phyloP scores from a whole-genome alignment of 129 eudicot genomes.

The Logfia minima region DNA sequence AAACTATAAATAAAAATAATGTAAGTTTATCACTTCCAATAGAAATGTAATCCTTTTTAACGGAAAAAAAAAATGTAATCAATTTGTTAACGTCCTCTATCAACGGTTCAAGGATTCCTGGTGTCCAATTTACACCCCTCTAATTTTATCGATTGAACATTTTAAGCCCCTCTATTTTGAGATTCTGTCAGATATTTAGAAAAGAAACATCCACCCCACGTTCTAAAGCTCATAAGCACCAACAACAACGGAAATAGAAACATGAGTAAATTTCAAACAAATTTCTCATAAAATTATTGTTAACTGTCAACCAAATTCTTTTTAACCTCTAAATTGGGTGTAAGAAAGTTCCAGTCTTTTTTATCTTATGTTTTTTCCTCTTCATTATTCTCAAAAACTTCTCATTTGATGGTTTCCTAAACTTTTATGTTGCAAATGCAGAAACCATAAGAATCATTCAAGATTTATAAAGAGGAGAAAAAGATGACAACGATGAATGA shows the following conservation, averaged over 20 bases:
- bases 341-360: slow-evolving; percentile 19
- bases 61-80: background rate
- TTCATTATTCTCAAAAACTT: background rate
- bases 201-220: slow-evolving; percentile 60
- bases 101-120: background rate
- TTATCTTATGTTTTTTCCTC: slow-evolving; percentile 4
- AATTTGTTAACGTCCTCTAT: background rate
- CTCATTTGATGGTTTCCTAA: slow-evolving; percentile 5
- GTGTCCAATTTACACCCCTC: background rate
- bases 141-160: background rate
- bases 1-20: too few species aligned
- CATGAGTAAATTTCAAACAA: slow-evolving; percentile 8
- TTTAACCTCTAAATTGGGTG: slow-evolving; percentile 24
- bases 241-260: slow-evolving; percentile 21
- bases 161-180: slow-evolving; percentile 1
- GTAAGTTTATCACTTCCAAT: background rate
- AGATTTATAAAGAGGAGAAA: background rate
- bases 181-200: background rate
- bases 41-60: background rate
- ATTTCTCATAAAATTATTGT: slow-evolving; percentile 1
- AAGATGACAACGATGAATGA: slow-evolving; percentile 25
- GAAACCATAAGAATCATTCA: slow-evolving; percentile 17
- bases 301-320: slow-evolving; percentile 19
- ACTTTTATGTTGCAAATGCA: slow-evolving; percentile 19
- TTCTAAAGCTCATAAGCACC: slow-evolving; percentile 30